Conservation (phyloP, 140 eudicot species). For the Anethum foeniculum region DNA sequence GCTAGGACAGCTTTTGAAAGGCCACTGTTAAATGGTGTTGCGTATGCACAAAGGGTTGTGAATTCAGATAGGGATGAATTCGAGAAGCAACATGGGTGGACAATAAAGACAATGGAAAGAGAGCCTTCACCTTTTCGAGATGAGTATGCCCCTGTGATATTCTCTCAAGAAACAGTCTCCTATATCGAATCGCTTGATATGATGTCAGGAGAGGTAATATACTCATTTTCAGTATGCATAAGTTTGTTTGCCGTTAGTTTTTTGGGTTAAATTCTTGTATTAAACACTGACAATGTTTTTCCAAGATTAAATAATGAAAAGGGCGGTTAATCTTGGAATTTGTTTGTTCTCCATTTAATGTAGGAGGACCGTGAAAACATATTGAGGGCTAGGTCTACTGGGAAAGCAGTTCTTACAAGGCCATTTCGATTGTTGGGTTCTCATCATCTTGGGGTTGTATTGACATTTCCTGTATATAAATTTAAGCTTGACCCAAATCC, state of each 20-base stretch:
- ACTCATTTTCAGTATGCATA: background rate
- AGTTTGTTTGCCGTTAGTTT: background rate
- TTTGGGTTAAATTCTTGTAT: background rate
- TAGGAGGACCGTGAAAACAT: constrained; percentile 85
- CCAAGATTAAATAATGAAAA: background rate
- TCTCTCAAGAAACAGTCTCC: constrained; percentile 79
- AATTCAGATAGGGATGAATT: constrained; percentile 59
- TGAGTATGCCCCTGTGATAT: constrained; percentile 81
- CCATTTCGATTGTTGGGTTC: constrained; percentile 71
- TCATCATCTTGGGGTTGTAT: constrained; percentile 80
- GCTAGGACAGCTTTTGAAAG: constrained; percentile 83
- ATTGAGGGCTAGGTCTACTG: constrained; percentile 74
- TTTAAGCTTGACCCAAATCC: constrained; percentile 59
- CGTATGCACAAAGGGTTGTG: constrained; percentile 59
- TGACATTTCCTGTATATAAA: constrained; percentile 80
- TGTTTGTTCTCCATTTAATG: background rate
- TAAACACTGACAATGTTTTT: background rate
- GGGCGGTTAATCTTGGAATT: background rate
- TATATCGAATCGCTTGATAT: constrained; percentile 66
- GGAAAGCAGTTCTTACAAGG: constrained; percentile 78
- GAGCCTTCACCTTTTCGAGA: constrained; percentile 77
- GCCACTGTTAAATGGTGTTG: constrained; percentile 76
- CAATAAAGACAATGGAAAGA: constrained; percentile 65
- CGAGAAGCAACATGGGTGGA: constrained; percentile 71
- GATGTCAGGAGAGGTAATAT: constrained; percentile 88